Percentiles rank a stretch among this genome's conserved stretches.
Conservation (phyloP, 2,329 filamentous ascomycete genomes). For the Ophiostoma angusticollis region DNA sequence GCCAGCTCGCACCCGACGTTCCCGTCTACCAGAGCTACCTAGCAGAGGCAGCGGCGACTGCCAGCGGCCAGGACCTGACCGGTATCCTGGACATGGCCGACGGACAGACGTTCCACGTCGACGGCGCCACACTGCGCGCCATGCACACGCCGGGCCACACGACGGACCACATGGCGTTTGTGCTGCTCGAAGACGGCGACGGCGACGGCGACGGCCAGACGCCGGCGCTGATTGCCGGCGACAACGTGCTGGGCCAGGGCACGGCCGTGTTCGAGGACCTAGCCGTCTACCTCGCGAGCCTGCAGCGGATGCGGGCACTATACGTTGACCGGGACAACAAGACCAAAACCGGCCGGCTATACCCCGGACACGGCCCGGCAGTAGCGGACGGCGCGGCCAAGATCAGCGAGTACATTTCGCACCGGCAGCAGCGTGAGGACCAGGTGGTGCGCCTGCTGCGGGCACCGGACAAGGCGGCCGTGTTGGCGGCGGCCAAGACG, state of each 20-base stretch:
- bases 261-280: slow-evolving; percentile 63
- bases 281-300: slow-evolving; percentile 43
- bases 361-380: slow-evolving; percentile 78
- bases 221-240: slow-evolving; percentile 66
- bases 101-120: slow-evolving; percentile 35
- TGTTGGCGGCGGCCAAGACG: background rate
- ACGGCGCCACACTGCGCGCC: slow-evolving; percentile 47
- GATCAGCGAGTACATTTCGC: slow-evolving; percentile 71
- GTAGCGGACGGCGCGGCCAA: slow-evolving; percentile 59
- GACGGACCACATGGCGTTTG: slow-evolving; percentile 52
- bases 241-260: slow-evolving; percentile 63
- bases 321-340: slow-evolving; percentile 53
- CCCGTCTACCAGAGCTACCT: slow-evolving; percentile 49
- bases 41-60: background rate
- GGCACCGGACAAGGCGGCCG: slow-evolving; percentile 15
- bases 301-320: slow-evolving; percentile 45
- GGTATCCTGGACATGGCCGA: slow-evolving; percentile 25
- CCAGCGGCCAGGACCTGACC: background rate
- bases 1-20: slow-evolving; percentile 45
- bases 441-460: slow-evolving; percentile 58
- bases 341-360: slow-evolving; percentile 50
- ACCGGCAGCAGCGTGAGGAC: slow-evolving; percentile 66
- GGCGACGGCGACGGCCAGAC: too few species aligned
- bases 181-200: slow-evolving; percentile 50
- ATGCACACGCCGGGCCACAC: slow-evolving; percentile 59